Conservation (phyloP, 257 asterid genomes). For the Solanum phureja region DNA sequence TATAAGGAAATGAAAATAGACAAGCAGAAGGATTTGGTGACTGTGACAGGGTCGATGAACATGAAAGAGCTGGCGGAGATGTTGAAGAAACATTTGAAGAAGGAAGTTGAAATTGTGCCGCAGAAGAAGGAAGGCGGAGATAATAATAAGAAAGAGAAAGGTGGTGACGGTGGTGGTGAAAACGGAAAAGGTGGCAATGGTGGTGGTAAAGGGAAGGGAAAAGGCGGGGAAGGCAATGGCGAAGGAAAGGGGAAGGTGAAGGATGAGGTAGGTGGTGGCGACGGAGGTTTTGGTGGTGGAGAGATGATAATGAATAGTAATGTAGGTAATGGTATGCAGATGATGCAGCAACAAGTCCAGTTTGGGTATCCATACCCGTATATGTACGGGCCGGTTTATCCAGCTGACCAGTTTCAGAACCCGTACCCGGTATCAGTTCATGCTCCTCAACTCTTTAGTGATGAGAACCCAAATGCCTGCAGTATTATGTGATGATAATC, state of each 20-base stretch:
- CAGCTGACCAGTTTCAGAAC: slow-evolving; percentile 23
- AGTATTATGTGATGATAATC: slow-evolving; percentile 28
- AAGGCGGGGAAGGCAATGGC: not conserved
- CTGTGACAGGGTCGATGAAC: slow-evolving; percentile 80
- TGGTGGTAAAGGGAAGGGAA: not conserved
- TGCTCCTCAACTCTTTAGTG: slow-evolving; percentile 39
- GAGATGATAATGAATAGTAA: slow-evolving; percentile 9
- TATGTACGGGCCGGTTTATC: slow-evolving; percentile 23
- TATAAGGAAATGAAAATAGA: slow-evolving; percentile 55
- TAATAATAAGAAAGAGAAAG: slow-evolving; percentile 19
- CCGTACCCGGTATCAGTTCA: slow-evolving; percentile 15
- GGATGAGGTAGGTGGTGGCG: not conserved
- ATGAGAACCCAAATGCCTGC: slow-evolving; percentile 49
- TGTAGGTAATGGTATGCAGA: slow-evolving; percentile 6
- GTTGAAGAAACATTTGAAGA: slow-evolving; percentile 63
- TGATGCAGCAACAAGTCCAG: slow-evolving; percentile 5
- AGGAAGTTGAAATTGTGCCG: slow-evolving; percentile 49
- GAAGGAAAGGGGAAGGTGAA: not conserved
- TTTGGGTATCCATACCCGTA: slow-evolving; percentile 20
- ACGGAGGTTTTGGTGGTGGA: not conserved
- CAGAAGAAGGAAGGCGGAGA: slow-evolving; percentile 43
- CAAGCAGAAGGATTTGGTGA: slow-evolving; percentile 51
- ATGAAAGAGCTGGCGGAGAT: slow-evolving; percentile 48
- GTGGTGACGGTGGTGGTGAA: slow-evolving; percentile 15
- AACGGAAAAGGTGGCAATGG: not conserved